These are phyloP conservation scores for Fusarium guadeloupense DNA, from an alignment of 2,329 filamentous ascomycete genomes.

Conservation along the genomic window DNA sequence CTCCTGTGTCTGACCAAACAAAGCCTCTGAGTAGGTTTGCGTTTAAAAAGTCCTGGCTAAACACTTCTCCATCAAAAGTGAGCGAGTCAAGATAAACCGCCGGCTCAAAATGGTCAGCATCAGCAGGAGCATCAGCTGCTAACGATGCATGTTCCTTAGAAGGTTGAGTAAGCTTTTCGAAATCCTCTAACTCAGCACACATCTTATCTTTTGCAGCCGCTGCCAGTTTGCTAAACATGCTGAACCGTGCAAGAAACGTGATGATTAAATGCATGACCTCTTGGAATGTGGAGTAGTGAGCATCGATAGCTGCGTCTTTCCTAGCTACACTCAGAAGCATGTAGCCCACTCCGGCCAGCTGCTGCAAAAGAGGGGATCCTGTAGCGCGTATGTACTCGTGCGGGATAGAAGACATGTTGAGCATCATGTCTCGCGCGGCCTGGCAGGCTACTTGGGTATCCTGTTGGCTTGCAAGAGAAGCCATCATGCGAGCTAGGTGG, in stretches of 20 bases:
- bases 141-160: no score
- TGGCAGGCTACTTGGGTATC: neutral
- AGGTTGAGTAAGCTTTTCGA: neutral
- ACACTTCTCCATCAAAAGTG: neutral
- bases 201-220: neutral
- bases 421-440: neutral
- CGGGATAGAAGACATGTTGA: neutral
- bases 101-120: neutral
- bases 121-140: neutral
- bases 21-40: neutral
- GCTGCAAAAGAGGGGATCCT: neutral
- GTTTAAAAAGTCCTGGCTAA: neutral
- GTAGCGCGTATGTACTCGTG: neutral
- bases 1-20: neutral
- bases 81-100: neutral
- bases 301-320: neutral
- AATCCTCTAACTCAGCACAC: neutral
- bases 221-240: neutral
- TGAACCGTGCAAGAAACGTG: neutral
- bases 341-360: neutral
- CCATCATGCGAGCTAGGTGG: neutral
- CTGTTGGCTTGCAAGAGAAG: neutral
- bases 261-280: neutral
- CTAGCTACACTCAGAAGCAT: neutral
- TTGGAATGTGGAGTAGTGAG: neutral